A percentile compares a stretch with the other conserved stretches of the same genome.
These are phyloP conservation scores for Globisporangium mamillatum DNA, from an alignment of 352 stramenopile species.

Conservation along the genomic window DNA sequence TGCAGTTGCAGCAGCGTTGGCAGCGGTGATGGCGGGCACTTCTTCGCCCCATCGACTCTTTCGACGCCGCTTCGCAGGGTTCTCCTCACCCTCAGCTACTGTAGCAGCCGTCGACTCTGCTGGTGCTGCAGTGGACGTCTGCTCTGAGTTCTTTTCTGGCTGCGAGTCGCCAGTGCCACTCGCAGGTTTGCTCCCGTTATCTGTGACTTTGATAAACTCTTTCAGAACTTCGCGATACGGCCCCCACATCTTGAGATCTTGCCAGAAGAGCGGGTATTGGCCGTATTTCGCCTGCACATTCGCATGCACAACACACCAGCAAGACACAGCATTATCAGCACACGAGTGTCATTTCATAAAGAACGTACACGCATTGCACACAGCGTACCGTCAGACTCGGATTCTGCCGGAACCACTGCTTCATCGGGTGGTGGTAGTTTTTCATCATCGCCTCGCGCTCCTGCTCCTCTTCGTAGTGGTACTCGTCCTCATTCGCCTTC, in stretches of 20 bases:
- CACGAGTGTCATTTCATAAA: not conserved
- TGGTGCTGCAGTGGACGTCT: not conserved
- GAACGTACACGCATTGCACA: not conserved
- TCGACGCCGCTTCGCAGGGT: slow-evolving; percentile 59
- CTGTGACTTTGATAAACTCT: slow-evolving; percentile 84
- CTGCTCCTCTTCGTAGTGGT: slow-evolving; percentile 82
- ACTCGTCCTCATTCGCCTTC: slow-evolving; percentile 43
- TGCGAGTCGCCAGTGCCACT: not conserved
- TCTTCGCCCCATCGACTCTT: slow-evolving; percentile 88
- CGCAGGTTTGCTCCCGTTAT: slow-evolving; percentile 30
- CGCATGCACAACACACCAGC: slow-evolving; percentile 2
- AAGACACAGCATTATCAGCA: not conserved
- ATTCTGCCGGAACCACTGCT: slow-evolving; percentile 82
- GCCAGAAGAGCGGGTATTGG: slow-evolving; percentile 93
- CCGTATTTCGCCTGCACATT: slow-evolving; percentile 72
- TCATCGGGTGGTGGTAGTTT: slow-evolving; percentile 84
- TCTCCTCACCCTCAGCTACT: slow-evolving; percentile 31
- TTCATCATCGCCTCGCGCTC: slow-evolving; percentile 89
- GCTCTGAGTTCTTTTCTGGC: not conserved
- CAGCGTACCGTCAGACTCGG: slow-evolving; percentile 38
- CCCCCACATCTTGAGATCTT: slow-evolving; percentile 92
- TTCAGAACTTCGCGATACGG: slow-evolving; percentile 92
- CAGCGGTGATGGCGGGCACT: slow-evolving; percentile 26
- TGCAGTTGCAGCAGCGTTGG: slow-evolving; percentile 4
- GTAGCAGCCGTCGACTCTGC: not conserved